phyloP scores from a whole-genome alignment of 2,329 filamentous ascomycete genomes.

The Arthrinium phaeospermum region DNA sequence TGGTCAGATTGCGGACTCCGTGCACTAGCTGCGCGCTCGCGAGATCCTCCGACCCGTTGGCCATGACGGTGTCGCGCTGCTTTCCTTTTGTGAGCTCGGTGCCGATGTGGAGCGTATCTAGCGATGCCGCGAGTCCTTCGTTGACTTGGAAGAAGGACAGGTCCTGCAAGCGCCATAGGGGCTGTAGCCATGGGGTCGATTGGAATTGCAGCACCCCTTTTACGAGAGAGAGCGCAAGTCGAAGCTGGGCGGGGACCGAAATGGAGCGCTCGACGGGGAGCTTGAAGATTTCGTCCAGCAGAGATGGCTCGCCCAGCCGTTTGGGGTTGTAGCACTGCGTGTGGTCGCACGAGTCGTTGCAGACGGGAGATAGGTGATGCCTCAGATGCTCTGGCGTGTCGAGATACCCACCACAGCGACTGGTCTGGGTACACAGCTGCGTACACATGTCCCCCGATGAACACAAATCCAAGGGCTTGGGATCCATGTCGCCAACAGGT shows the following conservation, averaged over 20 bases:
- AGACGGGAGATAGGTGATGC: conserved; percentile 23
- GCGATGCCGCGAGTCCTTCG: conserved; percentile 23
- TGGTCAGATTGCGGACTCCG: conserved; percentile 33
- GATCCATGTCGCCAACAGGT: neutral
- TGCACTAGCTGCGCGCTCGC: conserved; percentile 24
- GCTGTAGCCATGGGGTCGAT: conserved; percentile 27
- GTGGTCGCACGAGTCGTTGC: conserved; percentile 19
- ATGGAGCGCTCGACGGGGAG: conserved; percentile 27
- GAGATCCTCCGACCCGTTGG: conserved; percentile 13
- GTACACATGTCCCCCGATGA: conserved; percentile 20
- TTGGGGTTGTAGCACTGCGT: conserved; percentile 21
- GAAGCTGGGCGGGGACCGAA: conserved; percentile 24
- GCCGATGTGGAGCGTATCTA: conserved; percentile 27
- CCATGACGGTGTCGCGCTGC: neutral
- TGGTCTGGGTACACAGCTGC: conserved; percentile 20
- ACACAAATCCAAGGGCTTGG: conserved; percentile 14
- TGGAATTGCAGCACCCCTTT: conserved; percentile 27
- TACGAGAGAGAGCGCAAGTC: conserved; percentile 23
- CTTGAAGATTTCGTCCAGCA: conserved; percentile 29
- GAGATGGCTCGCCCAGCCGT: conserved; percentile 19
- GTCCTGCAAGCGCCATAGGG: conserved; percentile 25
- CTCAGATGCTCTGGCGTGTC: conserved; percentile 22
- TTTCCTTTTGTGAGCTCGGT: conserved; percentile 23
- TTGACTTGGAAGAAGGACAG: conserved; percentile 25
- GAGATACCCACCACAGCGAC: conserved; percentile 19